A percentile compares a stretch with the other conserved stretches of the same genome.
phyloP scores from a whole-genome alignment of 2,329 filamentous ascomycete species.

The Cryphonectria carpinicola region DNA sequence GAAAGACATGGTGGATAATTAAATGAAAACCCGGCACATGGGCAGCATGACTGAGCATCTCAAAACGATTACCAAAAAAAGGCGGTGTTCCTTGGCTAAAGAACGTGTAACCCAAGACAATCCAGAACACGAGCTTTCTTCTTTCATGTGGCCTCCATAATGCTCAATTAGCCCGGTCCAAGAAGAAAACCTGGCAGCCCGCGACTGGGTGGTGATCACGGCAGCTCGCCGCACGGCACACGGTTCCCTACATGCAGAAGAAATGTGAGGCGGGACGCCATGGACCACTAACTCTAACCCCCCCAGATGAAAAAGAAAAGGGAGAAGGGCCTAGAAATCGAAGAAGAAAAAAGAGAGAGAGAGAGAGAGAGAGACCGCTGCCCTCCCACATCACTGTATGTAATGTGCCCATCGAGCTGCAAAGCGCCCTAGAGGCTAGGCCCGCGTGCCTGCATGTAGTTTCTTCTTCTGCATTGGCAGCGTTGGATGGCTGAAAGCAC shows the following conservation, averaged over 20 bases:
- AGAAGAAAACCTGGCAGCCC: not conserved
- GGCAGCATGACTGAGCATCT: not conserved
- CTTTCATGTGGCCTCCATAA: not conserved
- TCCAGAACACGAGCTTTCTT: not conserved
- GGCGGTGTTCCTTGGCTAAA: not conserved
- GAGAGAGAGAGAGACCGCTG: not conserved
- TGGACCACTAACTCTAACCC: not conserved
- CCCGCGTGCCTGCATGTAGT: not conserved
- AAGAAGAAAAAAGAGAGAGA: too few species aligned
- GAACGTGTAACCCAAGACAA: not conserved
- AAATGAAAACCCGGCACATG: not conserved
- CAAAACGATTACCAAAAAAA: not conserved
- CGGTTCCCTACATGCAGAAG: not conserved
- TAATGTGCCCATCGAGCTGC: not conserved
- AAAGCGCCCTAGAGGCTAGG: not conserved
- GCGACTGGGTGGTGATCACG: not conserved
- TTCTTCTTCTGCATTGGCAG: not conserved
- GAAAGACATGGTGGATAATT: not conserved
- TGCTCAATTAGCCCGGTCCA: not conserved
- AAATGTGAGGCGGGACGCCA: not conserved
- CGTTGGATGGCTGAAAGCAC: not conserved
- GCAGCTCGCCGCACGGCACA: not conserved
- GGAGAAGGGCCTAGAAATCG: not conserved
- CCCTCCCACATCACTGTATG: not conserved
- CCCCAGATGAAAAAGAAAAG: not conserved